Conservation (phyloP, 106 monocot genomes). For the Xerophyta viscosa region DNA sequence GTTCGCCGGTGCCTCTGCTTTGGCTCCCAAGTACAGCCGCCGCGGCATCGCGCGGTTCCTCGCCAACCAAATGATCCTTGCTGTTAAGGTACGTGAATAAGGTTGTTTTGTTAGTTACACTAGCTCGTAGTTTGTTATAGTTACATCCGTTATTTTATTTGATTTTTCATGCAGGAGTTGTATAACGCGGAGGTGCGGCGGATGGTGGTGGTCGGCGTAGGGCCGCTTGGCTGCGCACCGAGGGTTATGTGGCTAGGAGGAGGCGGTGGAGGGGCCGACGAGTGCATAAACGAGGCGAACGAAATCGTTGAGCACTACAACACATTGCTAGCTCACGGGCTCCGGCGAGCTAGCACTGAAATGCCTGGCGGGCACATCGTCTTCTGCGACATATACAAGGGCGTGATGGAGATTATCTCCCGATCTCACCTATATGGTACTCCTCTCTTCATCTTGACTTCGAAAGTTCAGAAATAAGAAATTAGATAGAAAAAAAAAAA, state of each 20-base stretch:
- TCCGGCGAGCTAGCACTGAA: conserved; percentile 10
- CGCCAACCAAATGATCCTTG: conserved; percentile 26
- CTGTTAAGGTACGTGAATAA: conserved; percentile 25
- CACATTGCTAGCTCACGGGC: conserved; percentile 6
- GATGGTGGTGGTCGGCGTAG: conserved; percentile 35
- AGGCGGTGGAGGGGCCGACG: neutral
- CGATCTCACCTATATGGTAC: conserved; percentile 20
- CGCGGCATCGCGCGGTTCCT: conserved; percentile 31
- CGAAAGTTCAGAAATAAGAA: no score
- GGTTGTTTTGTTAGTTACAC: no score
- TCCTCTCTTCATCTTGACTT: no score
- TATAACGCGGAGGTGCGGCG: conserved; percentile 45
- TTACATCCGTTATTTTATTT: no score
- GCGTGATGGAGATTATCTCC: conserved; percentile 44
- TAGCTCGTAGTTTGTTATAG: no score
- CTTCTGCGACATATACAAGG: conserved; percentile 47
- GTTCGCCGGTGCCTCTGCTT: no score
- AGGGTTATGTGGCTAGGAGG: conserved; percentile 10
- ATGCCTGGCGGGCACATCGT: conserved; percentile 27
- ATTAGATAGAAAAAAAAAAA: no score
- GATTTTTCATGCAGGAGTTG: conserved; percentile 38
- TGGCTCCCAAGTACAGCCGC: conserved; percentile 29
- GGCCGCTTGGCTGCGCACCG: conserved; percentile 49
- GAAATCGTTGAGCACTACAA: conserved; percentile 39
- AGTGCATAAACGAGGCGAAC: conserved; percentile 38